These are phyloP conservation scores for Colletotrichum liriopes DNA, from an alignment of 2,329 filamentous ascomycete species.

Conservation along the genomic window DNA sequence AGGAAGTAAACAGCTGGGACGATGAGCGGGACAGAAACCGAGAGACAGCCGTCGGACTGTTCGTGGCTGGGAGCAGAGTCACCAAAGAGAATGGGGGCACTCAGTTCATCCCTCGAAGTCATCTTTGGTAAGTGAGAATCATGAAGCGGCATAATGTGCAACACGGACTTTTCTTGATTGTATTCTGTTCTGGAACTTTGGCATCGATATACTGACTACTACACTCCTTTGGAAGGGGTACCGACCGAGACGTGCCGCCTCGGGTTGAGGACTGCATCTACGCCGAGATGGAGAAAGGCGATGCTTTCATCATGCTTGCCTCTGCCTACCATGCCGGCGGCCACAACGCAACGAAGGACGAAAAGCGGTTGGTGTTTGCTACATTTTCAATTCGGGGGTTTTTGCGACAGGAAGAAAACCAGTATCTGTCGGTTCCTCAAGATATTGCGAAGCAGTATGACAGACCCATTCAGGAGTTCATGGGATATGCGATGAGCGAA, in stretches of 20 bases:
- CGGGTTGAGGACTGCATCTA: constrained; percentile 32
- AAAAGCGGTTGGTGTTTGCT: constrained; percentile 30
- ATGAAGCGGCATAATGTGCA: background rate
- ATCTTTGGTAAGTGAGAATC: constrained; percentile 44
- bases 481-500: constrained; percentile 33
- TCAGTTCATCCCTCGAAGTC: constrained; percentile 50
- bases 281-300: constrained; percentile 47
- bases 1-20: constrained; percentile 32
- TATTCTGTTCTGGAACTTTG: constrained; percentile 20
- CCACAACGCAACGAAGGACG: constrained; percentile 44
- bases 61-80: constrained; percentile 49
- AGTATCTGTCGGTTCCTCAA: constrained; percentile 26
- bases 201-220: background rate
- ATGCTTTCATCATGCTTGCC: constrained; percentile 47
- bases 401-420: constrained; percentile 36
- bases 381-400: constrained; percentile 33
- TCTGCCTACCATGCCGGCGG: constrained; percentile 47
- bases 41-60: constrained; percentile 49
- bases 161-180: background rate
- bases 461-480: constrained; percentile 24
- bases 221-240: constrained; percentile 9
- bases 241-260: constrained; percentile 25
- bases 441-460: constrained; percentile 22
- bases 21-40: constrained; percentile 38
- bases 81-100: constrained; percentile 50